Evolutionary conservation across 441 rosid species (phyloP).

Genomic region (Iberis amara): DNA sequence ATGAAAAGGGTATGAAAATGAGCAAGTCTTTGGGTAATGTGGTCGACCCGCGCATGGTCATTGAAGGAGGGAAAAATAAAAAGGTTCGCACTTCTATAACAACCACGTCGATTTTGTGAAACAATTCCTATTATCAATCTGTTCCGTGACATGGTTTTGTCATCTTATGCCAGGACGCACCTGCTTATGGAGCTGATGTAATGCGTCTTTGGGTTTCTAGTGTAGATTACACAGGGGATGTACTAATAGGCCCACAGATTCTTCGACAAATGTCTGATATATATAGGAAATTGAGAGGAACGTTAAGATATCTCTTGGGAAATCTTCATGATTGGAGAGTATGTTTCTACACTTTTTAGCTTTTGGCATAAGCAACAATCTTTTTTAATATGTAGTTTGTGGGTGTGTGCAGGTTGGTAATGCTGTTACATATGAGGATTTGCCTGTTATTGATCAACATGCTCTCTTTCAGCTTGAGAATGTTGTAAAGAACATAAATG

Average conservation of each 20-base stretch:
- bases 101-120: slow-evolving; percentile 17
- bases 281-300: slow-evolving; percentile 91
- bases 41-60: slow-evolving; percentile 74
- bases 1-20: slow-evolving; percentile 97
- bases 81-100: slow-evolving; percentile 45
- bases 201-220: slow-evolving; percentile 98
- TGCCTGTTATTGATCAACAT: slow-evolving; percentile 85
- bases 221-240: slow-evolving; percentile 92
- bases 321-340: slow-evolving; percentile 98
- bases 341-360: slow-evolving; percentile 28
- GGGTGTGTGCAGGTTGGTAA: slow-evolving; percentile 54
- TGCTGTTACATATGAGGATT: slow-evolving; percentile 64
- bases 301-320: slow-evolving; percentile 82
- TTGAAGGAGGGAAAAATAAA: slow-evolving; percentile 82
- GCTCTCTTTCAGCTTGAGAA: slow-evolving; percentile 87
- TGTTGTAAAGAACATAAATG: slow-evolving; percentile 61
- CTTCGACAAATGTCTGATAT: slow-evolving; percentile 93
- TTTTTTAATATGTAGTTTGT: slow-evolving; percentile 6
- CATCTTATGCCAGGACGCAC: slow-evolving; percentile 66
- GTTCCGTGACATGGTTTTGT: slow-evolving; percentile 20
- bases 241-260: slow-evolving; percentile 77
- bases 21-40: slow-evolving; percentile 97
- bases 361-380: not conserved
- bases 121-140: slow-evolving; percentile 2
- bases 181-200: slow-evolving; percentile 95